A percentile compares a stretch with the other conserved stretches of the same genome.
These are phyloP conservation scores for Zygosaccharomyces sapae DNA, from an alignment of 1,139 yeast species.

Conservation along the genomic window DNA sequence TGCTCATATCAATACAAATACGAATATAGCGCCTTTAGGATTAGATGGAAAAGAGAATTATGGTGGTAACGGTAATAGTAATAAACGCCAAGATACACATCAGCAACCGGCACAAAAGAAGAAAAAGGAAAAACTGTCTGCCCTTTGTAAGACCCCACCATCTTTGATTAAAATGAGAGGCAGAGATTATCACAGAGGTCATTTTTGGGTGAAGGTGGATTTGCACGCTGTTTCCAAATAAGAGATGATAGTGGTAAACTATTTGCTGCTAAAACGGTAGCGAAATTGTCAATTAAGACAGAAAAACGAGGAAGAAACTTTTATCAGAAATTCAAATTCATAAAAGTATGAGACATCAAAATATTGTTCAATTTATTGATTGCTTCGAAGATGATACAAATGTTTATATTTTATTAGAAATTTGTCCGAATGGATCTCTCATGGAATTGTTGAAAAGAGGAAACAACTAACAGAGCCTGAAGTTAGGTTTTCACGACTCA, in stretches of 20 bases:
- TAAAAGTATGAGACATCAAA: conserved; percentile 81
- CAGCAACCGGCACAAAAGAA: conserved; percentile 43
- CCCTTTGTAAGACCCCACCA: conserved; percentile 93
- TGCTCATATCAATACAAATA: conserved; percentile 4
- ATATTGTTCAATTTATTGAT: conserved; percentile 86
- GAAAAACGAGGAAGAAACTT: conserved; percentile 88
- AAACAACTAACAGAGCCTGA: conserved; percentile 85
- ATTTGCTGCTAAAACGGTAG: conserved; percentile 96
- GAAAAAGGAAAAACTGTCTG: conserved; percentile 81
- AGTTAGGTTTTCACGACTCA: conserved; percentile 85
- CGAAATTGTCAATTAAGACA: conserved; percentile 86
- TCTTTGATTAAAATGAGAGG: conserved; percentile 87
- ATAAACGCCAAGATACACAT: conserved; percentile 21
- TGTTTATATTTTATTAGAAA: conserved; percentile 87
- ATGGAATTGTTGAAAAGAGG: conserved; percentile 89
- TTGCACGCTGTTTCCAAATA: conserved; percentile 97
- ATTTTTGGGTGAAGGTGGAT: conserved; percentile 97
- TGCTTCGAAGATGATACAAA: conserved; percentile 94
- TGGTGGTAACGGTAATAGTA: conserved; percentile 11
- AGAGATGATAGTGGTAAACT: conserved; percentile 82
- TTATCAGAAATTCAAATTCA: conserved; percentile 94
- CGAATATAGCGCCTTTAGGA: conserved; percentile 6
- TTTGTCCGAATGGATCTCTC: conserved; percentile 87
- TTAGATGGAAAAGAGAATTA: conserved; percentile 23
- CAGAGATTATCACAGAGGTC: conserved; percentile 85